These are phyloP conservation scores for Suillus hirtellus DNA, from an alignment of 768 basidiomycete species.

Conservation along the genomic window DNA sequence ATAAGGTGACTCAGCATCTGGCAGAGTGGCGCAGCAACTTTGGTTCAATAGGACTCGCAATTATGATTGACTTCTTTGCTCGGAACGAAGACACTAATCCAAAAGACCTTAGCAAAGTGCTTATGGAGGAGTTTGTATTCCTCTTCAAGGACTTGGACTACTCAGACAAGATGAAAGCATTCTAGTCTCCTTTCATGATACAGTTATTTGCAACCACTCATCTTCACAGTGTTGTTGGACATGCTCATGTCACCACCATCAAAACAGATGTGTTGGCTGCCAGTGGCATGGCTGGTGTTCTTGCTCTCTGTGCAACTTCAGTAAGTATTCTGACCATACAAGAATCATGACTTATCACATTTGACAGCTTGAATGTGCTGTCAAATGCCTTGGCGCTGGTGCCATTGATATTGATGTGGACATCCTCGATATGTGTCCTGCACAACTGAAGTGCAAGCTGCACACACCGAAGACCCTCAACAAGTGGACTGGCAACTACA, in stretches of 20 bases:
- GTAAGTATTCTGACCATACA: neutral
- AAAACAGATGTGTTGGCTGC: neutral
- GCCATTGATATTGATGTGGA: neutral
- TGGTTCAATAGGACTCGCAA: neutral
- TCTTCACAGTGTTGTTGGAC: neutral
- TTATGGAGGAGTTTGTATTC: neutral
- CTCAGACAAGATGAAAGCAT: neutral
- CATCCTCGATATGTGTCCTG: neutral
- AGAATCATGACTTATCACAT: neutral
- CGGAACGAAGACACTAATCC: neutral
- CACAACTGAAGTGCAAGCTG: neutral
- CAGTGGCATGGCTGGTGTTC: neutral
- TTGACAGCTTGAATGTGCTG: neutral
- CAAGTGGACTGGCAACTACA: neutral
- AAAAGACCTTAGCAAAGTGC: neutral
- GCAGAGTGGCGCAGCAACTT: neutral
- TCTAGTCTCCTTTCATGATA: neutral
- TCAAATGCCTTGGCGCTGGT: neutral
- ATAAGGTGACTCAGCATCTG: neutral
- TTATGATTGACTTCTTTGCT: neutral
- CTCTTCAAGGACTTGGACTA: neutral
- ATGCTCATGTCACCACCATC: neutral
- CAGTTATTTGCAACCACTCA: neutral
- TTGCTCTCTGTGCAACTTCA: neutral
- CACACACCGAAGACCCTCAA: neutral